Conservation (phyloP, 2,329 filamentous ascomycete genomes). For the Aspergillus candidus region DNA sequence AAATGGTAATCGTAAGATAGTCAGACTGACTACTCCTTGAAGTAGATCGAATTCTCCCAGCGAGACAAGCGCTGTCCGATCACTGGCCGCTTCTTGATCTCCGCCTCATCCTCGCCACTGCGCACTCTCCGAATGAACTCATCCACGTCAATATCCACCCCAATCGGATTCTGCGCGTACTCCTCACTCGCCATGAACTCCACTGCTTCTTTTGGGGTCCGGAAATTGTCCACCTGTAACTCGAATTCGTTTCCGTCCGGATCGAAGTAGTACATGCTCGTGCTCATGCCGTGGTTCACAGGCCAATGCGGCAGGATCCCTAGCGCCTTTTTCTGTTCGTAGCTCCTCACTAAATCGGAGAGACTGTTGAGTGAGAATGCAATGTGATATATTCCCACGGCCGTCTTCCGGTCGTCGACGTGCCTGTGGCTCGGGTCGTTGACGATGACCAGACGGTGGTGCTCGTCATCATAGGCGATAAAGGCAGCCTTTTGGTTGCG, state of each 20-base stretch:
- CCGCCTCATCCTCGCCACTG: too few relatives aligned
- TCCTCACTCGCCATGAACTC: slow-evolving; percentile 34
- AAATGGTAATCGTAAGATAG: too few relatives aligned
- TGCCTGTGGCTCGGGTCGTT: slow-evolving; percentile 21
- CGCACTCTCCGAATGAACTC: too few relatives aligned
- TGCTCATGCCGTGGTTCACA: slow-evolving; percentile 46
- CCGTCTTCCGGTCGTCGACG: slow-evolving; percentile 13
- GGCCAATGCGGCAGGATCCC: slow-evolving; percentile 41
- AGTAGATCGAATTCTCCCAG: too few relatives aligned
- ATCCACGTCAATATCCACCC: slow-evolving; percentile 42
- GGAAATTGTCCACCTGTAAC: slow-evolving; percentile 43
- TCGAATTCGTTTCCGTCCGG: slow-evolving; percentile 47
- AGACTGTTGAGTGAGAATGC: slow-evolving; percentile 35
- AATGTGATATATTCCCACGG: slow-evolving; percentile 41
- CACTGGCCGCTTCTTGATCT: too few relatives aligned
- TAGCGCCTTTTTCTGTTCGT: slow-evolving; percentile 30
- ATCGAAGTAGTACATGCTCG: slow-evolving; percentile 46
- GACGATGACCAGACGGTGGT: slow-evolving; percentile 48
- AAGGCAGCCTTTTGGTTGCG: too few relatives aligned
- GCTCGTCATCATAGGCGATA: slow-evolving; percentile 44
- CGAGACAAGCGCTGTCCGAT: too few relatives aligned
- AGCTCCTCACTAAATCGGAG: slow-evolving; percentile 29
- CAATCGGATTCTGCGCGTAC: slow-evolving; percentile 41
- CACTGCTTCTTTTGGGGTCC: slow-evolving; percentile 31
- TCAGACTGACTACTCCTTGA: too few relatives aligned